Conservation (phyloP, 2,329 filamentous ascomycete genomes). For the Cladosporium colombiae region DNA sequence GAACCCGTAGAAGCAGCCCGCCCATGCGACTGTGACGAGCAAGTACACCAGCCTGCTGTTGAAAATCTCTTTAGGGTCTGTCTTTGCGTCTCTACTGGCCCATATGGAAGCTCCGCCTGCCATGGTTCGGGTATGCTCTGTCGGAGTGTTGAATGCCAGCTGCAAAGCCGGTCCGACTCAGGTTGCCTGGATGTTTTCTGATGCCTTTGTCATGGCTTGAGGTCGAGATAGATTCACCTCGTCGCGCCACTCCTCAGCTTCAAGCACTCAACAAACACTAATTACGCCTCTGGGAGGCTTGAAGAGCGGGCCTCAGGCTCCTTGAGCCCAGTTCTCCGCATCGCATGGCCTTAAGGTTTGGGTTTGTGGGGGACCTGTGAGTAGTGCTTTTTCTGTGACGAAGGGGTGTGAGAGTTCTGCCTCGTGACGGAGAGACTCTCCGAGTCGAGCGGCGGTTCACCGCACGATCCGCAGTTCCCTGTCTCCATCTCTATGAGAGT, state of each 20-base stretch:
- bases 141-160: neutral
- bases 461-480: neutral
- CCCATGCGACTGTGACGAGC: slow-evolving; percentile 23
- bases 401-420: neutral
- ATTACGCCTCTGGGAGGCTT: neutral
- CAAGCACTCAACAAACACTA: neutral
- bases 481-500: no score
- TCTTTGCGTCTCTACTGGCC: slow-evolving; percentile 25
- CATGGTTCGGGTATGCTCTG: slow-evolving; percentile 5
- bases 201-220: neutral
- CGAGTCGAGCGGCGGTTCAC: neutral
- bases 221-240: neutral
- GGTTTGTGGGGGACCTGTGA: slow-evolving; percentile 1
- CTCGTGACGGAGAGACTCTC: neutral
- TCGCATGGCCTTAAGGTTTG: slow-evolving; percentile 4
- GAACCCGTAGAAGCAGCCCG: slow-evolving; percentile 27
- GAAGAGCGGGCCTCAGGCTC: neutral
- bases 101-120: slow-evolving; percentile 24
- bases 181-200: slow-evolving; percentile 1
- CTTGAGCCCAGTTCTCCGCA: neutral
- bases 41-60: slow-evolving; percentile 24
- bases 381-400: neutral
- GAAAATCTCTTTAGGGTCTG: slow-evolving; percentile 25
- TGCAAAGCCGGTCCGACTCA: neutral
- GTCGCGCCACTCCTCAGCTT: neutral